Percentiles rank a stretch among this genome's conserved stretches.
phyloP scores from a whole-genome alignment of 2,329 filamentous ascomycete genomes.

The Phialemoniopsis sp. region DNA sequence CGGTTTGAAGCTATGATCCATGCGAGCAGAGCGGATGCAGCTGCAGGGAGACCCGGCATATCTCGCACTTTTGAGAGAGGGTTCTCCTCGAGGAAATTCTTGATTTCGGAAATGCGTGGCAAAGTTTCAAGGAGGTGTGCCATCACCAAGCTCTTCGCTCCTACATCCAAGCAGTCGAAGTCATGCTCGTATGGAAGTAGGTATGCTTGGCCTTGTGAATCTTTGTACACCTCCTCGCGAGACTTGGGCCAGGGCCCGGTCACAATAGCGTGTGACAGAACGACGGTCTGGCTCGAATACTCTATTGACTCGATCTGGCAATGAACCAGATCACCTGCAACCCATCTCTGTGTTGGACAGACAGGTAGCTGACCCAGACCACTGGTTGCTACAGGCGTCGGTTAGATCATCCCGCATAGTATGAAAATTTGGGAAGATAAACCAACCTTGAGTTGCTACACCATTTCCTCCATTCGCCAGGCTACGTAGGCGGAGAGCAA shows the following conservation, averaged over 20 bases:
- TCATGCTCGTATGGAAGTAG: slow-evolving; percentile 45
- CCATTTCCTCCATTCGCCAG: too few species aligned
- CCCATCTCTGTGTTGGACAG: slow-evolving; percentile 4
- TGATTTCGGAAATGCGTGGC: slow-evolving; percentile 58
- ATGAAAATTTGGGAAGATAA: too few species aligned
- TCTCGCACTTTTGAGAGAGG: slow-evolving; percentile 34
- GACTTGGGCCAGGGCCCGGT: too few species aligned
- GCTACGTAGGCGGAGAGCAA: slow-evolving; percentile 8
- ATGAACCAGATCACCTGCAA: slow-evolving; percentile 10
- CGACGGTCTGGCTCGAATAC: too few species aligned
- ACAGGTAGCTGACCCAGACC: too few species aligned
- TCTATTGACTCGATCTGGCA: neutral
- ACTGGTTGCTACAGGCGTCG: too few species aligned
- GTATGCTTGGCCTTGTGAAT: slow-evolving; percentile 3
- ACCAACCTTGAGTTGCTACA: too few species aligned
- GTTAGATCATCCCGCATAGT: too few species aligned
- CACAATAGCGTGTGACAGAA: too few species aligned
- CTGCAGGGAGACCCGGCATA: slow-evolving; percentile 54
- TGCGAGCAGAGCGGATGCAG: slow-evolving; percentile 65
- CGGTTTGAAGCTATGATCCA: slow-evolving; percentile 92
- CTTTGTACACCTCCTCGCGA: neutral
- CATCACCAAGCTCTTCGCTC: slow-evolving; percentile 45
- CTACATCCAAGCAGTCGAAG: slow-evolving; percentile 47
- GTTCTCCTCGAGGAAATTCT: slow-evolving; percentile 34
- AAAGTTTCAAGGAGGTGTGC: slow-evolving; percentile 51